Evolutionary conservation across 768 basidiomycete species (phyloP), one percentile per base, ranked within the genome.

Genomic region (Panaeolus papilionaceus): DNA sequence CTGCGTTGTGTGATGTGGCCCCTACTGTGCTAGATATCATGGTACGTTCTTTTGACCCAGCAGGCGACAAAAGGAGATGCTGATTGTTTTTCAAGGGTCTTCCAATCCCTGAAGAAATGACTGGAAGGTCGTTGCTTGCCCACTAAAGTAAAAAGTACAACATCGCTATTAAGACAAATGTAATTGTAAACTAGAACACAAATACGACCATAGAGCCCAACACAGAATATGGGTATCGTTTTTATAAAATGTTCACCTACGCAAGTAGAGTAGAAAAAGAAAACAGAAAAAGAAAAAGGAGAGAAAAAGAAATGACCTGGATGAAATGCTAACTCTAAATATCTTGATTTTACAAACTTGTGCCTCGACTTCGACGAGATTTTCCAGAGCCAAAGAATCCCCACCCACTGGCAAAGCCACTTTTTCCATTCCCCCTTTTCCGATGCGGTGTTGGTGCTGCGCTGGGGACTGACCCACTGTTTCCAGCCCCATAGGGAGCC

Each of bases 1-100:
- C 95, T 49, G 96, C 95, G 0, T 82, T 94, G 38, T 92, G 92
- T 70, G 95, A 97, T 77, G 94, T 97, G 64, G 95, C 96, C 9
- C 96, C 95, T 42, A 97, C 96, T 1, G 82, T 95, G 18, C 80
- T 98, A 71, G 93, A 87, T 69, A 78, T 97, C 44, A 80, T 97
- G 86, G 91, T 79, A 26, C 26, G 76, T 74, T 44, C 5, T 64
- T 66, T 58, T 62, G 33, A 33, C 62, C 63, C 61, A 38, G 1
- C 2, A 65, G n/a, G 12, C 45, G 51, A 2, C 18, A 26, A 14
- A 16, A 14, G 49, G 38, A 20, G 37, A 28, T 63, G 33, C 64
- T 62, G 12, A 54, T 58, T 26, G 39, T 62, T 44, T 18, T 49
- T 61, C n/a, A 74, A 86, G 84, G 89, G 91, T 42, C 75, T 94